These are phyloP conservation scores for Fusarium piperis DNA, from an alignment of 2,329 filamentous ascomycete genomes.

Conservation along the genomic window DNA sequence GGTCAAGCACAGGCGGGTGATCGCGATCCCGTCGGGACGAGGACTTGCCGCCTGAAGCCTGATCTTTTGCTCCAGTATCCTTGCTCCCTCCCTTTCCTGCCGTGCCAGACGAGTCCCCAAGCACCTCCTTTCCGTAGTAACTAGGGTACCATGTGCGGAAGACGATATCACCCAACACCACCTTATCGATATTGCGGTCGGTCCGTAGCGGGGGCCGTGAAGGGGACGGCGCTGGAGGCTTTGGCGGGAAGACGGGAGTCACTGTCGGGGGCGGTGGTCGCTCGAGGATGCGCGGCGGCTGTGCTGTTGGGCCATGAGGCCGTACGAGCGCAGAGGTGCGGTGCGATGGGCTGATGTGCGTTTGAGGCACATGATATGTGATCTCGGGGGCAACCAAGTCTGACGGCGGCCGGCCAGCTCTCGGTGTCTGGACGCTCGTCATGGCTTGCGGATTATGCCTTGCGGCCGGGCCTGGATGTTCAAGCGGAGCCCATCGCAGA, in stretches of 20 bases:
- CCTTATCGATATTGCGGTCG: slow-evolving; percentile 85
- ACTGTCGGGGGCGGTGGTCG: slow-evolving; percentile 42
- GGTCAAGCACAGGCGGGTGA: slow-evolving; percentile 62
- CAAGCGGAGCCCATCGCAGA: slow-evolving; percentile 41
- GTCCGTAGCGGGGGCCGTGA: slow-evolving; percentile 52
- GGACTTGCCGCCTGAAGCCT: slow-evolving; percentile 36
- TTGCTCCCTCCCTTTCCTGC: slow-evolving; percentile 42
- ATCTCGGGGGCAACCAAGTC: slow-evolving; percentile 54
- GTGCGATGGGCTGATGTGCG: slow-evolving; percentile 38
- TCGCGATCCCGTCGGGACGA: slow-evolving; percentile 49
- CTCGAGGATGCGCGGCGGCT: slow-evolving; percentile 45
- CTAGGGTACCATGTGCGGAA: slow-evolving; percentile 95
- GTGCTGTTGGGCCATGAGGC: slow-evolving; percentile 47
- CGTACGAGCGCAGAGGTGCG: slow-evolving; percentile 45
- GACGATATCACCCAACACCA: slow-evolving; percentile 83
- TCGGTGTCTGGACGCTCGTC: slow-evolving; percentile 33
- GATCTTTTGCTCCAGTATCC: slow-evolving; percentile 43
- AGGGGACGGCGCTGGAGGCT: slow-evolving; percentile 41
- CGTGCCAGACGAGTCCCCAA: slow-evolving; percentile 59
- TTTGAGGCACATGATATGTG: slow-evolving; percentile 52
- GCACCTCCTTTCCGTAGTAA: slow-evolving; percentile 81
- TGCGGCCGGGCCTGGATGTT: slow-evolving; percentile 31
- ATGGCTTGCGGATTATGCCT: slow-evolving; percentile 27
- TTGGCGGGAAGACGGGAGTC: slow-evolving; percentile 49
- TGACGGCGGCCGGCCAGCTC: slow-evolving; percentile 42